These are phyloP conservation scores for Yamadazyma sp. DNA, from an alignment of 805 yeast genomes.

Conservation along the genomic window DNA sequence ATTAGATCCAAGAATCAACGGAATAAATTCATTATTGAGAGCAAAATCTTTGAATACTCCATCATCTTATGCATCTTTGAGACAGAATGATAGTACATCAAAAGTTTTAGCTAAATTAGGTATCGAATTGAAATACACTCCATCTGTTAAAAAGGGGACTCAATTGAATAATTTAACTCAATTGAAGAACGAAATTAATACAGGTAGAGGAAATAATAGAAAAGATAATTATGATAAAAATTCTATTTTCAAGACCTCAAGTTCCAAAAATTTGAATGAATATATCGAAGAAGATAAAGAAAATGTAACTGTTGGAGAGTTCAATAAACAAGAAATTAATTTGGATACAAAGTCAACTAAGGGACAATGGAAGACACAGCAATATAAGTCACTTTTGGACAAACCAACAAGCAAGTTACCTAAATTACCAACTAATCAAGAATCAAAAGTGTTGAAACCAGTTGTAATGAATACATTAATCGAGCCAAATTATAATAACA, in stretches of 20 bases:
- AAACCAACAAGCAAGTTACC: slow-evolving; percentile 6
- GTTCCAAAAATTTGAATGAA: slow-evolving; percentile 29
- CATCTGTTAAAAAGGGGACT: slow-evolving; percentile 2
- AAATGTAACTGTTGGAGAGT: slow-evolving; percentile 4
- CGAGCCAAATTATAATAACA: background rate
- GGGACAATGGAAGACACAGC: background rate
- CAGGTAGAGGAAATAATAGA: background rate
- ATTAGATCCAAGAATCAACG: slow-evolving; percentile 35
- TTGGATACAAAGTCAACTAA: background rate
- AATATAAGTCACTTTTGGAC: slow-evolving; percentile 11
- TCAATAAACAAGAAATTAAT: slow-evolving; percentile 1
- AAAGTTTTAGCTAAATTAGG: slow-evolving; percentile 37
- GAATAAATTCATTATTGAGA: slow-evolving; percentile 23
- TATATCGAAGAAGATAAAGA: slow-evolving; percentile 16
- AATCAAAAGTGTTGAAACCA: slow-evolving; percentile 4
- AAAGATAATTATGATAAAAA: slow-evolving; percentile 4
- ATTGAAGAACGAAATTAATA: background rate
- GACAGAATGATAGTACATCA: slow-evolving; percentile 22
- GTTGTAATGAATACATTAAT: slow-evolving; percentile 3
- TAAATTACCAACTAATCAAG: slow-evolving; percentile 4
- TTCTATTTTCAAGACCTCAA: slow-evolving; percentile 31
- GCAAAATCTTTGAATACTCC: slow-evolving; percentile 35
- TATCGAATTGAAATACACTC: slow-evolving; percentile 21
- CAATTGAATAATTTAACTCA: background rate
- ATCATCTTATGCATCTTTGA: slow-evolving; percentile 18